Evolutionary conservation across 164 flowering plant genomes (phyloP), one percentile per base, ranked within the genome.

Genomic region (Sedum album): DNA sequence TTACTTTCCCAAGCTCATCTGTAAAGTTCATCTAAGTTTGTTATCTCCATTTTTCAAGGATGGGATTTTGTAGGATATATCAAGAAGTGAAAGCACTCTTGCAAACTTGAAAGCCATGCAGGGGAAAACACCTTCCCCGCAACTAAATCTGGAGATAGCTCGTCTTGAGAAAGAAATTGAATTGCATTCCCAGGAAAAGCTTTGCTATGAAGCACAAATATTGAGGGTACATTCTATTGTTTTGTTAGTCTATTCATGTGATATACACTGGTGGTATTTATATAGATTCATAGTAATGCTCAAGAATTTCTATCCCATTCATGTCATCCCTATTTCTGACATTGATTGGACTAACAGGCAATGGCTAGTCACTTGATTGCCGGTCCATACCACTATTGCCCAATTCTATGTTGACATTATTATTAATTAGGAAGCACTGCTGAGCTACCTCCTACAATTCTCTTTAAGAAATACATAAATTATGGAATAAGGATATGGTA

Each of bases 161-260:
- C 89, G 94, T 31, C 82, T 95, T 70, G 96, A 90, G 77, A 86
- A 90, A 70, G 96, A 90, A 77, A 76, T 90, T 67, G 99, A 95
- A 69, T 72, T 72, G 61, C 80, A 77, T 74, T 74, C 90, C 63
- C 97, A 90, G 76, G 99, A 92, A 74, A 95, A 90, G 73, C 77
- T 90, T 42, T 92, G 97, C 71, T 90, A 88, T 78, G 99, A 95
- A 75, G 94, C 97, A 72, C 99, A 92, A 76, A 81, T 94, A 76
- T 71, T 90, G 49, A 84, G 96, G 88, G 99, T 91, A 87, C 66
- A 67, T 53, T 4, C 55, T 1, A 5, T 14, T n/a, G n/a, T n/a
- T n/a, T n/a, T 23, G 60, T 53, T 35, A 23, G 48, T 48, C 65
- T 60, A 28, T 39, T 5, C 44, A 23, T 20, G 31, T 31, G 18